Evolutionary conservation across 352 stramenopile genomes (phyloP).

Genomic region (Globisporangium paddicum): DNA sequence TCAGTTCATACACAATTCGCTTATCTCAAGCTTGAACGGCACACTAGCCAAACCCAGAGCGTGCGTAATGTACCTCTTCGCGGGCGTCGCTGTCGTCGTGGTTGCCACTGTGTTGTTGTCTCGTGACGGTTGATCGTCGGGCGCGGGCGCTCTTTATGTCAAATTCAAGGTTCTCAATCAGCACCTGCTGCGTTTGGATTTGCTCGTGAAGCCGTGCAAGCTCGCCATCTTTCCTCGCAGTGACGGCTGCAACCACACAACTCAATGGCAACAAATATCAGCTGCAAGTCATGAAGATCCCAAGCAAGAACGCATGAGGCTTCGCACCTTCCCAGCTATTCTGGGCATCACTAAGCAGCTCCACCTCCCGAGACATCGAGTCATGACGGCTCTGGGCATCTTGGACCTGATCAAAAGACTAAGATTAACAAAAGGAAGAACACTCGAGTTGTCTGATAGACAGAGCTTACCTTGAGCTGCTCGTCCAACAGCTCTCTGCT

Average conservation of each 20-base stretch:
- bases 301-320: neutral
- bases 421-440: too few species aligned
- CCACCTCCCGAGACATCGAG: slow-evolving; percentile 1
- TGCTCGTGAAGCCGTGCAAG: slow-evolving; percentile 39
- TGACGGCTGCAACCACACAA: slow-evolving; percentile 18
- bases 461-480: slow-evolving; percentile 26
- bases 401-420: neutral
- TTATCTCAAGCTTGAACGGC: neutral
- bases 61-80: slow-evolving; percentile 33
- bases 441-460: too few species aligned
- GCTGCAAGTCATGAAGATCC: neutral
- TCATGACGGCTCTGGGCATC: neutral
- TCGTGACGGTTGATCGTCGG: neutral
- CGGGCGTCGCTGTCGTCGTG: slow-evolving; percentile 16
- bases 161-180: slow-evolving; percentile 53
- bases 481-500: slow-evolving; percentile 31
- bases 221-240: slow-evolving; percentile 34
- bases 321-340: slow-evolving; percentile 6
- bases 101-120: neutral
- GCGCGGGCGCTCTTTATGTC: slow-evolving; percentile 21
- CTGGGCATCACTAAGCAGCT: neutral
- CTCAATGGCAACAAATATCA: neutral
- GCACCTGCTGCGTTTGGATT: slow-evolving; percentile 53
- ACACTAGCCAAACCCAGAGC: neutral
- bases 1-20: neutral